Evolutionary conservation across 805 yeast species (phyloP).

Genomic region (Candida golubevii): DNA sequence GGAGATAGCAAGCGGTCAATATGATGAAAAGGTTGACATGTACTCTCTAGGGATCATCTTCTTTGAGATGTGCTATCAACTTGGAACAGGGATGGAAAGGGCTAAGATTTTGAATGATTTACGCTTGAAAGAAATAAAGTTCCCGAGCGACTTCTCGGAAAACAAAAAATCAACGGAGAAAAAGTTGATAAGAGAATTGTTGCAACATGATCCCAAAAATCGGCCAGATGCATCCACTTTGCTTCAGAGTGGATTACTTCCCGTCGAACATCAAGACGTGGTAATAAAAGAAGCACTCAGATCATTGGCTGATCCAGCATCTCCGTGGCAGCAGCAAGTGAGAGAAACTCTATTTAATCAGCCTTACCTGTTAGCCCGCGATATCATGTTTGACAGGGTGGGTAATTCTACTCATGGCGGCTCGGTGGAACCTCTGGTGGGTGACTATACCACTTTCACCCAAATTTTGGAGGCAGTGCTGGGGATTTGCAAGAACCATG

Average conservation of each 20-base stretch:
- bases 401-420: slow-evolving; percentile 23
- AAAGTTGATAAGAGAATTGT: slow-evolving; percentile 58
- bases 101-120: slow-evolving; percentile 64
- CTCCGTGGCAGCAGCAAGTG: slow-evolving; percentile 93
- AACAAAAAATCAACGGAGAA: slow-evolving; percentile 54
- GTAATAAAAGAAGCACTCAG: slow-evolving; percentile 83
- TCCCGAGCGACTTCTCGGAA: slow-evolving; percentile 65
- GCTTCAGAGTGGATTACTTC: slow-evolving; percentile 76
- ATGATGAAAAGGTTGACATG: slow-evolving; percentile 93
- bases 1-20: slow-evolving; percentile 77
- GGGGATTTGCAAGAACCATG: slow-evolving; percentile 71
- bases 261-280: slow-evolving; percentile 87
- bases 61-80: slow-evolving; percentile 86
- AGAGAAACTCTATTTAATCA: slow-evolving; percentile 81
- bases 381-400: slow-evolving; percentile 68
- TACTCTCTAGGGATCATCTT: slow-evolving; percentile 92
- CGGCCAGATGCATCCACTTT: slow-evolving; percentile 80
- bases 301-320: slow-evolving; percentile 81
- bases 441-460: slow-evolving; percentile 53
- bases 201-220: slow-evolving; percentile 72
- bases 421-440: slow-evolving; percentile 24
- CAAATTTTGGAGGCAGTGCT: slow-evolving; percentile 58
- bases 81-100: slow-evolving; percentile 93
- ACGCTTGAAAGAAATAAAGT: slow-evolving; percentile 54
- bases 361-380: slow-evolving; percentile 80